A percentile compares a stretch with the other conserved stretches of the same genome.
Evolutionary conservation across 164 flowering plant genomes (phyloP).

Genomic region (Nymphaea thermarum): DNA sequence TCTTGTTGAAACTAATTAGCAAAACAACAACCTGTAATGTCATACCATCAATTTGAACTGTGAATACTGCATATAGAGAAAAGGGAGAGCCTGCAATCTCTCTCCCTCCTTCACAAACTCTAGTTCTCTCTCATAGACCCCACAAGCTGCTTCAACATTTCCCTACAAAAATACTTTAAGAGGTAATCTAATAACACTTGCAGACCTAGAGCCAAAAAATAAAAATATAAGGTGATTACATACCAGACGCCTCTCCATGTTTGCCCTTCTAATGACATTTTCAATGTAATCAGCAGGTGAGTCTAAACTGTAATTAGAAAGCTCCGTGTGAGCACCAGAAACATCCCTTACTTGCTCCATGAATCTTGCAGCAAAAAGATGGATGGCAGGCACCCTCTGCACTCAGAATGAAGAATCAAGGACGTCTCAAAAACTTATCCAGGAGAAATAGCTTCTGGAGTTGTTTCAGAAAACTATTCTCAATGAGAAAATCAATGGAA

Average conservation of each 20-base stretch:
- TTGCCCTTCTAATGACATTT: slow-evolving; percentile 43
- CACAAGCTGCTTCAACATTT: slow-evolving; percentile 46
- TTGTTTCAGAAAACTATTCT: too few species aligned
- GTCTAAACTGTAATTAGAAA: slow-evolving; percentile 21
- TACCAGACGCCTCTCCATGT: slow-evolving; percentile 87
- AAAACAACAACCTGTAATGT: background rate
- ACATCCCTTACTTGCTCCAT: slow-evolving; percentile 70
- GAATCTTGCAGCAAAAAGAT: slow-evolving; percentile 62
- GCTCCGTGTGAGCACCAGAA: slow-evolving; percentile 54
- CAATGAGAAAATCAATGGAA: too few species aligned
- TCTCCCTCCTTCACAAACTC: slow-evolving; percentile 32
- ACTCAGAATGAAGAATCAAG: slow-evolving; percentile 13
- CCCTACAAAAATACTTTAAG: slow-evolving; percentile 38
- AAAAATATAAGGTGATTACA: background rate
- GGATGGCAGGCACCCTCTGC: slow-evolving; percentile 58
- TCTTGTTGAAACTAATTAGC: background rate
- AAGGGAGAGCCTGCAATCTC: slow-evolving; percentile 28
- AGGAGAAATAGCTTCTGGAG: background rate
- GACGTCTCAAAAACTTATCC: background rate
- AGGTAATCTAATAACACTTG: background rate
- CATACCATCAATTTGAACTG: slow-evolving; percentile 60
- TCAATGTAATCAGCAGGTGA: slow-evolving; percentile 37
- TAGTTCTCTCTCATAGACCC: slow-evolving; percentile 54
- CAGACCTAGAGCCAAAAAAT: background rate
- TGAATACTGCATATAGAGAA: slow-evolving; percentile 42